Evolutionary conservation across 345 rosid species (phyloP), one percentile per base, ranked within the genome.

Genomic region (Laguncularia racemosa): DNA sequence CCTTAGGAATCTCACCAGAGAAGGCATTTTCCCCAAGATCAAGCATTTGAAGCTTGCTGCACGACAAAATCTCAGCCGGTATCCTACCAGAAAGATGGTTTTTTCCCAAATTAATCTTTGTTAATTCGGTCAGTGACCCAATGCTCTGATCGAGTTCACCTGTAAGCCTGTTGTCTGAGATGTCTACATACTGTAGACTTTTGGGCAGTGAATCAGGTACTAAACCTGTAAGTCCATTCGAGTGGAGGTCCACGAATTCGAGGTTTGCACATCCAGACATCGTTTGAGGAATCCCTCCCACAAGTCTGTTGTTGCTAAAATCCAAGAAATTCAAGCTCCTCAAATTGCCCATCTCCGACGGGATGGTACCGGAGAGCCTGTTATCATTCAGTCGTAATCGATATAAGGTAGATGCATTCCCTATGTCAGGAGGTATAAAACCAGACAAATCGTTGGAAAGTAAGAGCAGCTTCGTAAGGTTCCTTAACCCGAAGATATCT

Each of bases 361-460:
- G 98, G 72, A 89, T 79, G 58, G 67, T 74, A 59, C 98, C 96
- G 0, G 78, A 71, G 18, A 92, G 78, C 73, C 80, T 77, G 60
- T 92, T 92, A n/a, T 75, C 72, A 64, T 77, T 84, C 63, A 89
- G 61, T 38, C 96, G 62, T 44, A 86, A 46, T 73, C 98, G 72
- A 53, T 81, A 82, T 43, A 92, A 72, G 59, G 65, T 76, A 48
- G 85, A 76, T 64, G 96, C 86, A 75, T 86, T 86, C 0, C 96
- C 98, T 65, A 92, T 77, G 65, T 86, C 95, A 0, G 88, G 84
- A 0, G 95, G 91, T 60, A 89, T 71, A 23, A 73, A 81, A 20
- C 96, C 96, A 0, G 98, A 86, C 20, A 92, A 76, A 59, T 76
- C 77, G 52, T 92, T 89, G 48, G 89, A 81, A 52, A 92, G 83